Base-by-base conservation (phyloP, 192 early-diverging fungal genomes). In the Coemansia aciculifera region DNA sequence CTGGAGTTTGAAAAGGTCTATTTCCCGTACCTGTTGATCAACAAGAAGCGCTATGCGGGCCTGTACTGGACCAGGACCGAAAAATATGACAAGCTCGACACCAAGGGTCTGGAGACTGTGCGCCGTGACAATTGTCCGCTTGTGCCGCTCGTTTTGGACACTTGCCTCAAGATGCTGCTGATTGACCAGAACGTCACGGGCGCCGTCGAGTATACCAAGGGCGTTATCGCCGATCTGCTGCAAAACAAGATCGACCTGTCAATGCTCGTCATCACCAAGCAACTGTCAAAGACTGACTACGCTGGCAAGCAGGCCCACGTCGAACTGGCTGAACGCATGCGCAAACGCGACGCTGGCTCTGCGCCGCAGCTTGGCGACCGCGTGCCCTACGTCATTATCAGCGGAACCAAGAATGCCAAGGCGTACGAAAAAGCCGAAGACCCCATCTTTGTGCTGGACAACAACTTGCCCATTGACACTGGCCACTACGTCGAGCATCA, bases 1-100 rank as follows among this genome's bases (percentile, higher is more conserved):
- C 84, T 99, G n/a, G 97, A 99, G 74, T 99, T 99, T 68, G 96
- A 99, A 74, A 99, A 99, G 73, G 95, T 97, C n/a, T 98, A 99
- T 61, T 98, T 90, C 66, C 96, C 96, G 21, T 99, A 98, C 73
- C 75, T 99, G 62, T 81, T 99, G 36, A 98, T 99, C 69, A 98
- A 91, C 87, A 99, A 99, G 82, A 99, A 99, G 85, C 88, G 95
- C 38, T 99, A 98, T 78, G 95, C 96, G 36, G 97, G 96, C 17
- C 74, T 99, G 17, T 99, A 97, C 78, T 98, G 97, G 97, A 97
- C 95, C 12, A 87, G 84, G n/a, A 86, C 94, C 5, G 89, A 93
- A 6, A 95, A 93, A 62, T 95, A 92, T 68, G 96, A 99, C 77
- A 98, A 98, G 77, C 80, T 98, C 76, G 96, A 98, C 76, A 90